Evolutionary conservation across 2,329 filamentous ascomycete genomes (phyloP), one percentile per base, ranked within the genome.

Genomic region (Pseudovirgaria hyperparasitica): DNA sequence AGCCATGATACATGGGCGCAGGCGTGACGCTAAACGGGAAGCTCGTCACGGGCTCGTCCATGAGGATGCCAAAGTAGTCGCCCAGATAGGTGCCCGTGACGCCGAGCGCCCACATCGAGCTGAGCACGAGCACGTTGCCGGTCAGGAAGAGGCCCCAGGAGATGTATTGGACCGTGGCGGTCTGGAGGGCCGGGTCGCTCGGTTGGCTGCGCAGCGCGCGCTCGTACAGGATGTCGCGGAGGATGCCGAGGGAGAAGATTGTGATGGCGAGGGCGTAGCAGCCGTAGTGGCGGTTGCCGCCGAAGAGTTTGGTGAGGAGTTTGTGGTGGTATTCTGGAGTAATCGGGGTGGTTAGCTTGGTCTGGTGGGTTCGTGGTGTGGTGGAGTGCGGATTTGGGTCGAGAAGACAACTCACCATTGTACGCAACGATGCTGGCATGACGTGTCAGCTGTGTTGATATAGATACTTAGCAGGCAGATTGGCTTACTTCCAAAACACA

Each of bases 41-140:
- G 9, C 82, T 79, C 9, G 85, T 92, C 27, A 98, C 86, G 45
- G 87, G 87, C 41, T 78, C 63, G 51, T 96, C 87, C 85, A 94
- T 92, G 39, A 98, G 67, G 53, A 96, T 94, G 42, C 90, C 90
- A 52, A 96, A 98, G 66, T 98, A 98, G 63, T 98, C 90, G 42
- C 90, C 90, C 19, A 98, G 66, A 53, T 94, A 98, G 19, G 90
- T 98, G 36, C 90, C 90, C 1, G 85, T 94, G 46, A 98, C 73
- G 31, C 90, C 90, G 21, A 98, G 73, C 18, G 76, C 80, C 74
- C 76, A 94, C 59, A 92, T 96, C 34, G 81, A 90, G 18, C 78
- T 77, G 26, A 96, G 45, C 26, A 98, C 90, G 19, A 98, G 72
- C 27, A 79, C 57, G 55, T 93, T 94, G 32, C 90, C 90, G 19